These are phyloP conservation scores for Hypoxylon crocopeplum DNA, from an alignment of 495 filamentous ascomycete genomes.

Conservation along the genomic window DNA sequence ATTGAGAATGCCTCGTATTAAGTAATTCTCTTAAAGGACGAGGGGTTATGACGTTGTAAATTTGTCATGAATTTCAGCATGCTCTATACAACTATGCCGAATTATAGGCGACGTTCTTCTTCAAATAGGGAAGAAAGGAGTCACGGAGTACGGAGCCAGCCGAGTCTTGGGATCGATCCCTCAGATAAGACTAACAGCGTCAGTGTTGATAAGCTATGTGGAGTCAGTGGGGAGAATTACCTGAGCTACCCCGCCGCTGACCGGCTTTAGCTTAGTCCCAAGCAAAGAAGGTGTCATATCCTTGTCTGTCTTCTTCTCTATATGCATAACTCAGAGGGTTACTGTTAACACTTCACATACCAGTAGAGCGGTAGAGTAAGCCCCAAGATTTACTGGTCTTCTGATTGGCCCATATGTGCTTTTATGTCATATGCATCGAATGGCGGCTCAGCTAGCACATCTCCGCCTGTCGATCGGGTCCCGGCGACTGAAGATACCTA, in stretches of 20 bases:
- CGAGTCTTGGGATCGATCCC: slow-evolving; percentile 15
- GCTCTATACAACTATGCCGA: no score
- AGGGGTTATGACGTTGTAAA: no score
- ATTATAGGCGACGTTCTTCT: no score
- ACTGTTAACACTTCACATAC: neutral
- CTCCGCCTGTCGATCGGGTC: slow-evolving; percentile 18
- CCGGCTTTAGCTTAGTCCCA: slow-evolving; percentile 15
- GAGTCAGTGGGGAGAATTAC: neutral
- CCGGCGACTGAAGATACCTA: slow-evolving; percentile 22
- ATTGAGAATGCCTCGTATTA: no score
- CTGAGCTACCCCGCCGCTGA: slow-evolving; percentile 15
- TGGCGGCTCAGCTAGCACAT: slow-evolving; percentile 27
- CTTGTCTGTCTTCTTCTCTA: neutral
- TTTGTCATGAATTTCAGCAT: no score
- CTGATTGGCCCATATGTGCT: slow-evolving; percentile 21
- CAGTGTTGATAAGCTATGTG: neutral
- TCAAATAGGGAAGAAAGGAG: neutral
- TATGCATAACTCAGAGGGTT: no score
- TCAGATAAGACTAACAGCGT: slow-evolving; percentile 18
- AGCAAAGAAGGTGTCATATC: neutral
- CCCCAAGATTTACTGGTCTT: slow-evolving; percentile 8
- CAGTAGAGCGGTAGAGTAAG: no score
- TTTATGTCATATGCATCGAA: slow-evolving; percentile 26
- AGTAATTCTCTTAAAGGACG: no score
- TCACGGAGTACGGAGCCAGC: slow-evolving; percentile 23